Base-by-base conservation (phyloP, 2,329 filamentous ascomycete species). In the Ustulina deusta region DNA sequence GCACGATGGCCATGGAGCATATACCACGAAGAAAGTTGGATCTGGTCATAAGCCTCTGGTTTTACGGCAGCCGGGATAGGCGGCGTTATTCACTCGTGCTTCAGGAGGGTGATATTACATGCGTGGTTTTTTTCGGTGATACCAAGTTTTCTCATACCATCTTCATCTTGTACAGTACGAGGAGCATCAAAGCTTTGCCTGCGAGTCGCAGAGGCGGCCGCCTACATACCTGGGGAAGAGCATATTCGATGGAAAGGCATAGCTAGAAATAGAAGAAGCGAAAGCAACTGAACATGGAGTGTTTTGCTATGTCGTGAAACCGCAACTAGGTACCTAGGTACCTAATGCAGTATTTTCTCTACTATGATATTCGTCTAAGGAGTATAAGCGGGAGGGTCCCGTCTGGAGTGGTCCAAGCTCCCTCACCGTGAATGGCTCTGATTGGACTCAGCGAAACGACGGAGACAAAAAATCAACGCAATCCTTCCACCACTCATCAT, bases 401-500 rank as follows among this genome's bases (percentile, higher is more conserved):
- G n/a, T 44, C 22, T 22, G 15, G 34, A 11, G 63, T 72, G 71
- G 71, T 71, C 71, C 65, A 65, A 72, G 71, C 71, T 72, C 61
- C 42, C 9, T 34, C 7, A 27, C 69, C 49, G 62, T 61, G 65
- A 64, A 60, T 20, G 15, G 57, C 61, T 68, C 61, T 69, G 71
- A 72, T 73, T 69, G 69, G 66, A 66, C 58, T 57, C 65, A 65
- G 64, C 61, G 49, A 65, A 63, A 62, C 66, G 60, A 62, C 66
- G 15, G 71, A 68, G 72, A 65, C 66, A 68, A 75, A 76, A 76
- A 76, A 75, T 74, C 73, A 68, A 71, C 71, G 71, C 73, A 71
- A 74, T 71, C 69, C 65, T 69, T 63, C 54, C 51, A 65, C 66
- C 55, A 61, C 48, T 61, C 56, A 70, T 68, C 67, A 64, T 63